A percentile compares a stretch with the other conserved stretches of the same genome.
Evolutionary conservation across 2,329 filamentous ascomycete genomes (phyloP).

Genomic region (Claviceps capensis): DNA sequence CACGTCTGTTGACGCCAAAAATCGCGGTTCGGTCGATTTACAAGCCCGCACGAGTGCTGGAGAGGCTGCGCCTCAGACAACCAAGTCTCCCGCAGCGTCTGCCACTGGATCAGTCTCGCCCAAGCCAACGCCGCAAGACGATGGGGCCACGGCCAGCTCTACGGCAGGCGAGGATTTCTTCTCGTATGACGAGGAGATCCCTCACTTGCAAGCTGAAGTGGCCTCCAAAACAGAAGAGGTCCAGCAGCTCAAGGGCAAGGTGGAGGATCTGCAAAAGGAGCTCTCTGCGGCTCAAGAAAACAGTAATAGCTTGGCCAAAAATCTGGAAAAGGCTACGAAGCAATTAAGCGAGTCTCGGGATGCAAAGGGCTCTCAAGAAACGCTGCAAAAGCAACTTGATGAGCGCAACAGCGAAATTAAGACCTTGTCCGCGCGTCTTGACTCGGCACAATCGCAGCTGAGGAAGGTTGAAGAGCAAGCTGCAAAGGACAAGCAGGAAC

Average conservation of each 20-base stretch:
- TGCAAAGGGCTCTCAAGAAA: slow-evolving; percentile 24
- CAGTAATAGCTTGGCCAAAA: slow-evolving; percentile 50
- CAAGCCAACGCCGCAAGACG: slow-evolving; percentile 25
- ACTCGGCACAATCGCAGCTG: slow-evolving; percentile 29
- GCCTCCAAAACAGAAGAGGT: slow-evolving; percentile 58
- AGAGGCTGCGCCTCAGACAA: slow-evolving; percentile 13
- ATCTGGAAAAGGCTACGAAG: slow-evolving; percentile 51
- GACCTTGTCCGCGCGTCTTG: slow-evolving; percentile 34
- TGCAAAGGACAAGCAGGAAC: slow-evolving; percentile 17
- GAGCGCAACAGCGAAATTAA: slow-evolving; percentile 34
- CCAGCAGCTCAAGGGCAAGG: slow-evolving; percentile 53
- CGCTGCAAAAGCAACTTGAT: slow-evolving; percentile 36
- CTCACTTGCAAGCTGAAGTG: slow-evolving; percentile 63
- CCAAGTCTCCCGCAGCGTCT: slow-evolving; percentile 33
- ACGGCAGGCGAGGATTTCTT: slow-evolving; percentile 62
- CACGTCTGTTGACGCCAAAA: slow-evolving; percentile 14
- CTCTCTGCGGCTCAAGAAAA: slow-evolving; percentile 59
- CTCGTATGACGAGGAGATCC: slow-evolving; percentile 80
- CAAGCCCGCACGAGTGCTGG: slow-evolving; percentile 5
- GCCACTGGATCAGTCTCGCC: slow-evolving; percentile 37
- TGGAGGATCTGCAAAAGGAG: slow-evolving; percentile 55
- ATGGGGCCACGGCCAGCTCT: slow-evolving; percentile 14
- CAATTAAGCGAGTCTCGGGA: slow-evolving; percentile 41
- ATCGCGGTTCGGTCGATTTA: slow-evolving; percentile 15
- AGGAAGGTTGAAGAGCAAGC: slow-evolving; percentile 27